Evolutionary conservation across 805 yeast genomes (phyloP).

Genomic region (Groenewaldozyma tartarivorans): DNA sequence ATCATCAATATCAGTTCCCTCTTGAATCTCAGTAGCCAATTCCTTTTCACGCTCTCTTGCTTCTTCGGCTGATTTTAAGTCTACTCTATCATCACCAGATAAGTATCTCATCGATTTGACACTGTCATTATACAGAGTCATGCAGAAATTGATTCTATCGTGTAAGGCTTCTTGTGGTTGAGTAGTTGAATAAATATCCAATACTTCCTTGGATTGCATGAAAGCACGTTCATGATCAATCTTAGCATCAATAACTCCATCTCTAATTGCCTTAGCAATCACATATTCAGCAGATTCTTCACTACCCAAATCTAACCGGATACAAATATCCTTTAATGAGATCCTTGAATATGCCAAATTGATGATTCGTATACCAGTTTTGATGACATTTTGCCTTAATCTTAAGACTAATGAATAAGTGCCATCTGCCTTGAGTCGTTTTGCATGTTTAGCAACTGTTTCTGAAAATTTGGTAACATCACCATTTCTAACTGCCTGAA

Average conservation of each 20-base stretch:
- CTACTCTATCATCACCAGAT: slow-evolving; percentile 39
- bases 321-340: slow-evolving; percentile 86
- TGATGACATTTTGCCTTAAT: slow-evolving; percentile 92
- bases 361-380: slow-evolving; percentile 92
- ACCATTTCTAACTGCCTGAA: slow-evolving; percentile 88
- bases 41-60: slow-evolving; percentile 49
- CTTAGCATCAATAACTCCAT: slow-evolving; percentile 92
- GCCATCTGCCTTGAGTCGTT: slow-evolving; percentile 59
- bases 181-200: slow-evolving; percentile 78
- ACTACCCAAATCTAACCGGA: slow-evolving; percentile 81
- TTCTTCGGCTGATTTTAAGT: slow-evolving; percentile 42
- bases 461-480: slow-evolving; percentile 74
- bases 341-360: slow-evolving; percentile 85
- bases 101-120: slow-evolving; percentile 95
- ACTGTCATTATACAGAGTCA: slow-evolving; percentile 80
- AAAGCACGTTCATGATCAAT: slow-evolving; percentile 85
- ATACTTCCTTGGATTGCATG: slow-evolving; percentile 81
- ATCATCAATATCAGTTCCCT: slow-evolving; percentile 33
- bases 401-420: slow-evolving; percentile 78
- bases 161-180: slow-evolving; percentile 84
- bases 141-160: slow-evolving; percentile 89
- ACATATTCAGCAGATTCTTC: slow-evolving; percentile 96
- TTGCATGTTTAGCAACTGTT: slow-evolving; percentile 54
- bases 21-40: slow-evolving; percentile 35
- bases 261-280: slow-evolving; percentile 93